Percentiles rank a stretch among this genome's conserved stretches.
Conservation (phyloP, 208 protist genomes). For the Phytomonas serpens region DNA sequence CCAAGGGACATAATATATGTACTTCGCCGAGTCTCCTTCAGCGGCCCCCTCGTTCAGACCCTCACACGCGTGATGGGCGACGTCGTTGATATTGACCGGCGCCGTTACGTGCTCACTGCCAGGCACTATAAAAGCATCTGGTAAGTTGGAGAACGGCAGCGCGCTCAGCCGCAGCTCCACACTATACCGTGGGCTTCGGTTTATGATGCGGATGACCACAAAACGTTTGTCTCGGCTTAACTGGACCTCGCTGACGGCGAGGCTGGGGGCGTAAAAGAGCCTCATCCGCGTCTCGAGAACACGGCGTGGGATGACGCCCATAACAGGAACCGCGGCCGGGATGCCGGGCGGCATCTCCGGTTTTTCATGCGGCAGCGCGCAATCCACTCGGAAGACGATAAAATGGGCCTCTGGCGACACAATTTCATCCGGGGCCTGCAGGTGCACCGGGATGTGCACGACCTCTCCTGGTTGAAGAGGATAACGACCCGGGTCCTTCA, state of each 20-base stretch:
- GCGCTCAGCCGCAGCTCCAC: slow-evolving; percentile 64
- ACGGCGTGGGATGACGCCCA: slow-evolving; percentile 77
- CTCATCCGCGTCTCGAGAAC: slow-evolving; percentile 78
- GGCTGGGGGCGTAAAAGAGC: slow-evolving; percentile 61
- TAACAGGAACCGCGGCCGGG: slow-evolving; percentile 76
- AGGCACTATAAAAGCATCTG: slow-evolving; percentile 58
- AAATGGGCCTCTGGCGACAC: slow-evolving; percentile 40
- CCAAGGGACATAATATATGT: slow-evolving; percentile 41
- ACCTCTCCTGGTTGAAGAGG: slow-evolving; percentile 58
- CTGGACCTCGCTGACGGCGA: slow-evolving; percentile 42
- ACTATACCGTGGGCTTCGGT: slow-evolving; percentile 63
- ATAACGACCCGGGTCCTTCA: slow-evolving; percentile 20
- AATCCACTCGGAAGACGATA: slow-evolving; percentile 71
- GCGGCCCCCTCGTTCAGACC: background rate
- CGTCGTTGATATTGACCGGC: slow-evolving; percentile 61
- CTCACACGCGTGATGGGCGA: slow-evolving; percentile 22
- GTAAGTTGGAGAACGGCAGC: slow-evolving; percentile 48
- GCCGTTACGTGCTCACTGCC: slow-evolving; percentile 75
- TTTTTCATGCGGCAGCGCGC: slow-evolving; percentile 47
- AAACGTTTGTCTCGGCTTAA: slow-evolving; percentile 63
- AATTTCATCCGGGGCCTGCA: slow-evolving; percentile 47
- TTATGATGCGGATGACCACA: slow-evolving; percentile 64
- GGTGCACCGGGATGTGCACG: slow-evolving; percentile 39
- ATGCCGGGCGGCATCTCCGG: slow-evolving; percentile 54
- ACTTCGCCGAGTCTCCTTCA: slow-evolving; percentile 4